Evolutionary conservation across 768 basidiomycete genomes (phyloP).

Genomic region (Mycena galericulata): DNA sequence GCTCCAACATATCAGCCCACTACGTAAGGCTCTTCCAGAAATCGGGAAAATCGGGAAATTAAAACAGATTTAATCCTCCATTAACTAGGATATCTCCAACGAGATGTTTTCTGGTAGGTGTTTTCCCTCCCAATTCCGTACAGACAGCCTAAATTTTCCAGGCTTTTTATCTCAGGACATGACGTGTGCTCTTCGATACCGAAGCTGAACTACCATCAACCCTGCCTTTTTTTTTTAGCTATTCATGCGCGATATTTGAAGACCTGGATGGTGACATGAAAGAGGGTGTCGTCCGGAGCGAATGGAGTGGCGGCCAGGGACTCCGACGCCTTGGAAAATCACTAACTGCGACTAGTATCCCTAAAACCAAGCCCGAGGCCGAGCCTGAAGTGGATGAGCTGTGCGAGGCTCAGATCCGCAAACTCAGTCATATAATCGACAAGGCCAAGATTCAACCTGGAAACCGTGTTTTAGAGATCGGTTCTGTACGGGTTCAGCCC

Average conservation of each 20-base stretch:
- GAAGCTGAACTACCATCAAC: background rate
- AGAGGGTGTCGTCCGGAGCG: slow-evolving; percentile 40
- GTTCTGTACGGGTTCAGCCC: slow-evolving; percentile 49
- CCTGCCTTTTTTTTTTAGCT: background rate
- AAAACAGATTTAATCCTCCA: background rate
- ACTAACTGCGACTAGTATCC: slow-evolving; percentile 6
- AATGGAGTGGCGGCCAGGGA: slow-evolving; percentile 53
- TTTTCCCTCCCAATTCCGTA: slow-evolving; percentile 18
- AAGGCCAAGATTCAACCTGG: slow-evolving; percentile 72
- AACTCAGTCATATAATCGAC: slow-evolving; percentile 71
- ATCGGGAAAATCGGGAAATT: too few relatives aligned
- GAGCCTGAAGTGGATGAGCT: slow-evolving; percentile 46
- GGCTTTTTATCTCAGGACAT: slow-evolving; percentile 76
- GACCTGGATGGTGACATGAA: slow-evolving; percentile 70
- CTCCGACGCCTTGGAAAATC: slow-evolving; percentile 42
- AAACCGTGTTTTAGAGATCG: slow-evolving; percentile 76
- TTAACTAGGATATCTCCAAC: slow-evolving; percentile 78
- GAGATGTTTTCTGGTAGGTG: slow-evolving; percentile 75
- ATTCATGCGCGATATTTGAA: slow-evolving; percentile 79
- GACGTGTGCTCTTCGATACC: slow-evolving; percentile 54
- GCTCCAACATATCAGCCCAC: slow-evolving; percentile 67
- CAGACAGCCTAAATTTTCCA: slow-evolving; percentile 32
- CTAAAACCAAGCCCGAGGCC: slow-evolving; percentile 12
- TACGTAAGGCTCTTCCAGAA: background rate
- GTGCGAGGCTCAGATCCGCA: slow-evolving; percentile 68